A percentile compares a stretch with the other conserved stretches of the same genome.
These are phyloP conservation scores for Monoraphidium neglectum DNA, from an alignment of 139 green algal species.

Conservation along the genomic window DNA sequence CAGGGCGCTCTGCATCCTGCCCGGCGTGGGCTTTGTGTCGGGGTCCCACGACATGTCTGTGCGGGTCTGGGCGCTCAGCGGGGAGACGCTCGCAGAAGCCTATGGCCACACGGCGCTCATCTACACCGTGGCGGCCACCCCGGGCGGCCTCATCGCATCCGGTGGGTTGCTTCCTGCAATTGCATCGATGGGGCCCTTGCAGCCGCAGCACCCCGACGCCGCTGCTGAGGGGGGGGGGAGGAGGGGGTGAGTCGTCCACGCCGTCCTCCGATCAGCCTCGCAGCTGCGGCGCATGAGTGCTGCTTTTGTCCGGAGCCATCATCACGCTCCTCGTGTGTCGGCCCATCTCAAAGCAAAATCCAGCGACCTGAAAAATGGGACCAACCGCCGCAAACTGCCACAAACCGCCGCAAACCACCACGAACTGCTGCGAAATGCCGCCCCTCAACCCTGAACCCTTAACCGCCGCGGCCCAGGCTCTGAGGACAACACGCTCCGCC, in stretches of 20 bases:
- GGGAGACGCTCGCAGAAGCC: conserved; percentile 66
- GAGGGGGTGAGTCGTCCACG: too few relatives aligned
- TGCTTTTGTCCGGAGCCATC: too few relatives aligned
- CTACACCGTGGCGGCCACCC: conserved; percentile 65
- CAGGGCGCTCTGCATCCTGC: conserved; percentile 75
- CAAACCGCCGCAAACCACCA: neutral
- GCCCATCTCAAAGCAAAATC: neutral
- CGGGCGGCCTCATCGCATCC: conserved; percentile 19
- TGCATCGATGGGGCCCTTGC: too few relatives aligned
- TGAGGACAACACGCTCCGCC: conserved; percentile 85
- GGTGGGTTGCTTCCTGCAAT: too few relatives aligned
- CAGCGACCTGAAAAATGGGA: neutral
- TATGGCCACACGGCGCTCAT: conserved; percentile 89
- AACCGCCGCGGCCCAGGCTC: conserved; percentile 52
- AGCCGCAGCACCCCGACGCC: too few relatives aligned
- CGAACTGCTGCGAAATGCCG: too few relatives aligned
- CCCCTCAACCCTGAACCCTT: too few relatives aligned
- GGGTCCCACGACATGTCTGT: conserved; percentile 90
- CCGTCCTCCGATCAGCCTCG: too few relatives aligned
- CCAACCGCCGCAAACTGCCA: conserved; percentile 7
- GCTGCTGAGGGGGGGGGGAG: too few relatives aligned
- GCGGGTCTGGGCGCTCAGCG: conserved; percentile 21
- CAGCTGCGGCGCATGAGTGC: too few relatives aligned
- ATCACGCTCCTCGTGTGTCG: too few relatives aligned
- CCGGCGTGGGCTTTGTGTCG: conserved; percentile 84